Evolutionary conservation across 352 stramenopile species (phyloP).

Genomic region (Globisporangium solare): DNA sequence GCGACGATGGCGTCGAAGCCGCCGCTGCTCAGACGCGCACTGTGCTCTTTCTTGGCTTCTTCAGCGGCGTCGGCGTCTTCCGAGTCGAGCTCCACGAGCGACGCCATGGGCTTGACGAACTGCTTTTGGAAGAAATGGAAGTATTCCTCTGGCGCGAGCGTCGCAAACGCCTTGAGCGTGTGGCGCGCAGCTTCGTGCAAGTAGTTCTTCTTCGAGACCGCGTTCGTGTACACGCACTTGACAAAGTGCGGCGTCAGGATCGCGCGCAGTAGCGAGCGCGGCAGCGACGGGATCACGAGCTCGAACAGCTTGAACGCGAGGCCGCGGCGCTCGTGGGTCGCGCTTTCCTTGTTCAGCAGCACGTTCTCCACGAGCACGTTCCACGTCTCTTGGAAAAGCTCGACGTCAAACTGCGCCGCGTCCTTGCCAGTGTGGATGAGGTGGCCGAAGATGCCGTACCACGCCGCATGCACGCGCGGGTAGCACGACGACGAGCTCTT

Average conservation of each 20-base stretch:
- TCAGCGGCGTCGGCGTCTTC: slow-evolving; percentile 25
- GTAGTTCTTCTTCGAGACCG: slow-evolving; percentile 75
- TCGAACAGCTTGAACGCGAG: slow-evolving; percentile 84
- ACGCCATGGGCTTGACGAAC: slow-evolving; percentile 53
- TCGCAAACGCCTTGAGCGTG: slow-evolving; percentile 56
- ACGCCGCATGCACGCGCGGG: slow-evolving; percentile 74
- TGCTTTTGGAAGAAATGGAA: slow-evolving; percentile 70
- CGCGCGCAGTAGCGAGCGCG: slow-evolving; percentile 38
- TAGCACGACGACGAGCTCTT: slow-evolving; percentile 66
- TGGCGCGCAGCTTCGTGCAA: slow-evolving; percentile 74
- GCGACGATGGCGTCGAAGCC: slow-evolving; percentile 67
- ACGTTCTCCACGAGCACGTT: slow-evolving; percentile 78
- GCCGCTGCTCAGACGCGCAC: slow-evolving; percentile 29
- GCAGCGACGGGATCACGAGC: slow-evolving; percentile 50
- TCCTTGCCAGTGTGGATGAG: slow-evolving; percentile 46
- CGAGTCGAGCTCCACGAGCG: slow-evolving; percentile 38
- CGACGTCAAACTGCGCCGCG: slow-evolving; percentile 35
- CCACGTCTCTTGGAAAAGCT: slow-evolving; percentile 77
- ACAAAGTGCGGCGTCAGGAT: slow-evolving; percentile 77
- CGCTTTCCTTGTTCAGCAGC: slow-evolving; percentile 34
- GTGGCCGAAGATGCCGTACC: slow-evolving; percentile 73
- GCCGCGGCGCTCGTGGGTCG: slow-evolving; percentile 75
- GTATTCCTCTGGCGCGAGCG: slow-evolving; percentile 47
- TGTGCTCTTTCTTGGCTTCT: slow-evolving; percentile 29
- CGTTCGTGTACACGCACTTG: slow-evolving; percentile 82